Evolutionary conservation across 2,329 filamentous ascomycete genomes (phyloP), one percentile per base, ranked within the genome.

Genomic region (Tolypocladium tundrense): DNA sequence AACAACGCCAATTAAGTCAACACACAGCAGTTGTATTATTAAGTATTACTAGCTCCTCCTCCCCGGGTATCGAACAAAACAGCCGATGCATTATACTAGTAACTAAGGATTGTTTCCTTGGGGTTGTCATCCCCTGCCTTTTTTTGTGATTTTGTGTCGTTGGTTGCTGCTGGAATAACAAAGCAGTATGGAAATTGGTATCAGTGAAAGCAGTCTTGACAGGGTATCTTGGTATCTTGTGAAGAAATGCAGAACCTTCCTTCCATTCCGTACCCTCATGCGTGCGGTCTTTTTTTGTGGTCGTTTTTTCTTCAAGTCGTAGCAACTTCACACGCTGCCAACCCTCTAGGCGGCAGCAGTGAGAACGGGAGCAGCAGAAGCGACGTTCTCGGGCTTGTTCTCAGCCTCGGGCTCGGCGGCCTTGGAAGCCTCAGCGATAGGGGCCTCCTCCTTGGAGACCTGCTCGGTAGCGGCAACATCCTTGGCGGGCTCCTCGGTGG

Each of bases 211-310:
- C 75, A 78, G 74, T 77, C 73, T 78, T 71, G 73, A 77, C 73
- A 76, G 78, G 78, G 78, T 80, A 79, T 80, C 77, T 79, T 75
- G 75, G 72, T 74, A 74, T 74, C 72, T 74, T 72, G 69, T 69
- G 69, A 73, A 72, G 68, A 80, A 80, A 81, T 80, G 78, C 79
- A 80, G 74, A 78, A 75, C 76, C 68, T 66, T 74, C 71, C 71
- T 70, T 72, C 75, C 77, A 73, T 75, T 72, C 76, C 75, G 68
- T 73, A 73, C 74, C 74, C 72, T 68, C 69, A 70, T 69, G 66
- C 67, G 64, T 66, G 65, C 55, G 55, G 45, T 42, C 33, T 65
- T 62, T 60, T 64, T 65, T 63, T 59, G 61, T 64, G 57, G 62
- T 65, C 59, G 60, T 63, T 62, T 33, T 33, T 59, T 63, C 61